A percentile compares a stretch with the other conserved stretches of the same genome.
phyloP scores from a whole-genome alignment of 2,329 filamentous ascomycete species.

The Chrysoporthe austroafricana region DNA sequence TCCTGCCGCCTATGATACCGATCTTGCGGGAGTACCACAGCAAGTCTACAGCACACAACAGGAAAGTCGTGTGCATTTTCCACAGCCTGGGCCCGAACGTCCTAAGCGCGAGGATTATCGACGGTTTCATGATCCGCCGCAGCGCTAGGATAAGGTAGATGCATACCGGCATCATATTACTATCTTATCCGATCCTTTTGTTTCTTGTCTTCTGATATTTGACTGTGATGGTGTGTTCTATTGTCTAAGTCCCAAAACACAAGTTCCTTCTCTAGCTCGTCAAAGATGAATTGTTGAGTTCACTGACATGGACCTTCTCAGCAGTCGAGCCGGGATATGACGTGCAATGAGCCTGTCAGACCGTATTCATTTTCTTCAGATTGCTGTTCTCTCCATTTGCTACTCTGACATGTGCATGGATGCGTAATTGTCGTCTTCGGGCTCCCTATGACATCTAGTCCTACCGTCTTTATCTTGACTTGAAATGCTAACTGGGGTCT shows the following conservation, averaged over 20 bases:
- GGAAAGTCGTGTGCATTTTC: background rate
- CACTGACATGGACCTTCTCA: too few species aligned
- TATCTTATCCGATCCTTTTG: too few species aligned
- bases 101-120: background rate
- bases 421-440: background rate
- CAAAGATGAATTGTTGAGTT: too few species aligned
- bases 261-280: too few species aligned
- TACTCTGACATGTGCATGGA: background rate
- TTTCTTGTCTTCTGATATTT: too few species aligned
- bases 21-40: background rate
- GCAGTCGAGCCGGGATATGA: too few species aligned
- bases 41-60: background rate
- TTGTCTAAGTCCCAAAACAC: too few species aligned
- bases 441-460: background rate
- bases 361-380: background rate
- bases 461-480: background rate
- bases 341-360: background rate
- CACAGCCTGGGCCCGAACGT: background rate
- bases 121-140: background rate
- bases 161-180: too few species aligned
- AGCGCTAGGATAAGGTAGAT: background rate
- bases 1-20: background rate
- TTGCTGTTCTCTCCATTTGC: background rate
- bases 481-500: background rate
- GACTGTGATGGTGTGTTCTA: too few species aligned